phyloP scores from a whole-genome alignment of 2,329 filamentous ascomycete genomes.

The Geoglossum cookeanum region DNA sequence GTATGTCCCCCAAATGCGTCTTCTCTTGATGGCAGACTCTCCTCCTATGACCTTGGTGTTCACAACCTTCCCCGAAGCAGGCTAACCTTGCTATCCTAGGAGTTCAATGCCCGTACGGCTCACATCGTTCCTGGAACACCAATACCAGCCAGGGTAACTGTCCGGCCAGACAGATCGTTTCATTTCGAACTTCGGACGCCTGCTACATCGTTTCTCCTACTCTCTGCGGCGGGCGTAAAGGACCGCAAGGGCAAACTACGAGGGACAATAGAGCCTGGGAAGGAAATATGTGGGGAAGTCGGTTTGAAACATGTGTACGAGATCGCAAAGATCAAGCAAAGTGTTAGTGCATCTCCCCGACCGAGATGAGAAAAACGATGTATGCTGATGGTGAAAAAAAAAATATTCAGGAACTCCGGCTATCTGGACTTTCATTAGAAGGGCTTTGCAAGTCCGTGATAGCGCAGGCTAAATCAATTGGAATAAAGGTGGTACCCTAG shows the following conservation, averaged over 20 bases:
- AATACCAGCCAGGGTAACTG: constrained; percentile 74
- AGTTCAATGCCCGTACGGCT: constrained; percentile 89
- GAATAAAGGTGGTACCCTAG: constrained; percentile 48
- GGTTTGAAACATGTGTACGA: constrained; percentile 94
- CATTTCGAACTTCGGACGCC: constrained; percentile 85
- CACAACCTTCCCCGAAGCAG: no score
- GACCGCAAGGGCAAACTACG: constrained; percentile 51
- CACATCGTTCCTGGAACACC: constrained; percentile 70
- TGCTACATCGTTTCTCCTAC: constrained; percentile 76
- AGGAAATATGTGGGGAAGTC: constrained; percentile 64
- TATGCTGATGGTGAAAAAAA: neutral
- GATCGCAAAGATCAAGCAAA: constrained; percentile 89
- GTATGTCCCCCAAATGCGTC: constrained; percentile 27
- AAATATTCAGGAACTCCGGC: constrained; percentile 50
- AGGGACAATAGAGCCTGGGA: constrained; percentile 55
- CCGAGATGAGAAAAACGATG: no score
- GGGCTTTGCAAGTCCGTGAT: constrained; percentile 58
- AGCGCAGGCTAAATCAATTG: constrained; percentile 55
- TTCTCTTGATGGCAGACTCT: neutral
- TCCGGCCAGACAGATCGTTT: constrained; percentile 85
- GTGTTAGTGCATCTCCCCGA: neutral
- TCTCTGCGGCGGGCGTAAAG: constrained; percentile 62
- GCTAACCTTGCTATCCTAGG: constrained; percentile 31
- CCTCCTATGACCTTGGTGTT: neutral
- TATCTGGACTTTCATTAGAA: constrained; percentile 52